These are phyloP conservation scores for Solanum aculeatissimum DNA, from an alignment of 305 asterid genomes.

Conservation along the genomic window DNA sequence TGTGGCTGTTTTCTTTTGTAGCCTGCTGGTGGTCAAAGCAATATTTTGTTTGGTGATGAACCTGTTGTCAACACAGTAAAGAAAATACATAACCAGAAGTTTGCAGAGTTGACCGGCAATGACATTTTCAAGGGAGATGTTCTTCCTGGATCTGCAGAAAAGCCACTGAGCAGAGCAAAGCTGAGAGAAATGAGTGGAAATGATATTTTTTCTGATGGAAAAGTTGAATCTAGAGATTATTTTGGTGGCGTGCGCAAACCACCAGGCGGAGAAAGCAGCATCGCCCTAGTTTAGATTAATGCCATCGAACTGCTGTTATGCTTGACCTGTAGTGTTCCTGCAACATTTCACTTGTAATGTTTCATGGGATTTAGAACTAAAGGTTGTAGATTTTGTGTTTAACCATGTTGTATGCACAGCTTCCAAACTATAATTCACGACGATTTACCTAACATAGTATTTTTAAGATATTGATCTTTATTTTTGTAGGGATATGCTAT, in stretches of 20 bases:
- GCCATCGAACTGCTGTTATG: not conserved
- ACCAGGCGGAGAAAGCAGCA: constrained; percentile 91
- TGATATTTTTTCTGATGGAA: constrained; percentile 66
- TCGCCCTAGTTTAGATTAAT: constrained; percentile 40
- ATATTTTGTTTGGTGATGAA: constrained; percentile 70
- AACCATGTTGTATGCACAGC: not conserved
- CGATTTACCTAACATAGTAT: not conserved
- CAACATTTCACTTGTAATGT: not conserved
- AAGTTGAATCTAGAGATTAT: constrained; percentile 58
- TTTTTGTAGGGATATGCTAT: too few species aligned
- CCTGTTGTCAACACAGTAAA: constrained; percentile 51
- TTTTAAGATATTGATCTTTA: not conserved
- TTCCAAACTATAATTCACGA: not conserved
- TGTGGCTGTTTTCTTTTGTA: constrained; percentile 10
- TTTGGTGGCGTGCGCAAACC: constrained; percentile 85
- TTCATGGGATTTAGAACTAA: not conserved
- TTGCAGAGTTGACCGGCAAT: constrained; percentile 71
- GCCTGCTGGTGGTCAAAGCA: constrained; percentile 98
- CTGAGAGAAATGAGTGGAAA: constrained; percentile 81
- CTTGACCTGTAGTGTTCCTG: not conserved
- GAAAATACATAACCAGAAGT: constrained; percentile 74
- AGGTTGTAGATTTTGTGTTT: constrained; percentile 6
- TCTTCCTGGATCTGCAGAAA: constrained; percentile 65
- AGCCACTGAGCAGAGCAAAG: constrained; percentile 69
- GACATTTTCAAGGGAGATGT: constrained; percentile 76